These are phyloP conservation scores for Draba incana DNA, from an alignment of 345 rosid genomes.

Conservation along the genomic window DNA sequence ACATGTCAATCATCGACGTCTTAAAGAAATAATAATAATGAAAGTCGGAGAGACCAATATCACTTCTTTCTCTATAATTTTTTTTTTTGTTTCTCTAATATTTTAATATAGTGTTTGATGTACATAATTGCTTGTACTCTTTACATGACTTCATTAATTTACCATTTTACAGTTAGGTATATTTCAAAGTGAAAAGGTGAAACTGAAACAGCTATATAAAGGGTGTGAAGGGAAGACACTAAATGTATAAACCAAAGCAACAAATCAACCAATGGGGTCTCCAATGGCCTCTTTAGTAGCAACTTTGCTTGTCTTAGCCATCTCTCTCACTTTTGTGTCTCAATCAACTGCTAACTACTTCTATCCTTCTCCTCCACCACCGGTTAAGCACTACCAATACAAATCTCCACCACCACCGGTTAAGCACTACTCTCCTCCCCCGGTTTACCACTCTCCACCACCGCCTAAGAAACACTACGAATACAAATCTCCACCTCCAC, in stretches of 20 bases:
- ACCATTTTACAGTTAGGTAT: slow-evolving; percentile 18
- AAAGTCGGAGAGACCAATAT: slow-evolving; percentile 21
- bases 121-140: slow-evolving; percentile 25
- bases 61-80: slow-evolving; percentile 25
- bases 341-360: slow-evolving; percentile 39
- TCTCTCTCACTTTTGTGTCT: slow-evolving; percentile 39
- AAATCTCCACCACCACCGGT: slow-evolving; percentile 39
- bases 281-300: slow-evolving; percentile 44
- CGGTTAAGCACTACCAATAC: slow-evolving; percentile 39
- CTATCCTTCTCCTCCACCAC: slow-evolving; percentile 46
- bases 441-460: slow-evolving; percentile 40
- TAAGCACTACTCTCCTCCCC: slow-evolving; percentile 39
- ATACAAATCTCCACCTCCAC: slow-evolving; percentile 42
- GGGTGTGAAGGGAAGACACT: slow-evolving; percentile 28
- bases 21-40: slow-evolving; percentile 9
- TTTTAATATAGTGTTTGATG: slow-evolving; percentile 25
- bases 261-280: slow-evolving; percentile 40
- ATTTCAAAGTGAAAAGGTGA: slow-evolving; percentile 11
- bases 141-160: slow-evolving; percentile 12
- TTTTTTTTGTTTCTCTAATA: too few species aligned
- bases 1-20: slow-evolving; percentile 41
- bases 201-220: slow-evolving; percentile 39
- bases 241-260: slow-evolving; percentile 31
- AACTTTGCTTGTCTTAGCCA: slow-evolving; percentile 37
- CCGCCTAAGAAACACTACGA: slow-evolving; percentile 35